Percentiles rank a stretch among this genome's conserved stretches.
phyloP scores from a whole-genome alignment of 2,329 filamentous ascomycete genomes.

The Penicillium decumbens region DNA sequence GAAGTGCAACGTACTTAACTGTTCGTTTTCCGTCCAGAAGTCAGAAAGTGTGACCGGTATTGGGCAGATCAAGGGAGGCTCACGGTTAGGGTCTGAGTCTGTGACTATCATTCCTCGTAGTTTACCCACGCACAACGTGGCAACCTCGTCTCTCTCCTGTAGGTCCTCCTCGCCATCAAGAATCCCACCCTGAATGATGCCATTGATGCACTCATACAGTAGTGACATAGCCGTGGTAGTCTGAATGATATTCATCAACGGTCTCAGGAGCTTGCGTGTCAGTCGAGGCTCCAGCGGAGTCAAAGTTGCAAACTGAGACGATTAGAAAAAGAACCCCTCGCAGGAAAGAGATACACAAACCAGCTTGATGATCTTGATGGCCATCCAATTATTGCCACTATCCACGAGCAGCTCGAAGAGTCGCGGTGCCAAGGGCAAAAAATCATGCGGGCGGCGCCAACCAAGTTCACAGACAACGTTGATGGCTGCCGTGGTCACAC shows the following conservation, averaged over 20 bases:
- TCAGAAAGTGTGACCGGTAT: conserved; percentile 3
- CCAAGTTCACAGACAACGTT: conserved; percentile 96
- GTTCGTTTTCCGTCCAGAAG: conserved; percentile 7
- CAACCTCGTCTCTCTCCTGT: conserved; percentile 83
- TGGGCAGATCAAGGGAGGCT: conserved; percentile 37
- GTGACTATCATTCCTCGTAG: conserved; percentile 89
- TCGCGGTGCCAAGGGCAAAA: conserved; percentile 82
- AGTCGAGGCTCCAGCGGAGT: conserved; percentile 88
- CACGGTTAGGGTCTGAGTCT: conserved; percentile 87
- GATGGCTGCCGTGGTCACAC: conserved; percentile 90
- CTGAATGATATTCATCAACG: conserved; percentile 85
- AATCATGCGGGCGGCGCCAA: conserved; percentile 89
- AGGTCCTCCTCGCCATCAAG: conserved; percentile 75
- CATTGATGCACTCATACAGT: conserved; percentile 96
- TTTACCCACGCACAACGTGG: conserved; percentile 85
- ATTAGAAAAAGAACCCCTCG: conserved; percentile 21
- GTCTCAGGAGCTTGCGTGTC: conserved; percentile 84
- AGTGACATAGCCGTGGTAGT: conserved; percentile 98
- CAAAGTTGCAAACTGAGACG: conserved; percentile 75
- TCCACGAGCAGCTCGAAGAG: conserved; percentile 90
- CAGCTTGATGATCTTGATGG: conserved; percentile 97
- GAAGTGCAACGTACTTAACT: conserved; percentile 95
- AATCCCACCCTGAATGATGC: conserved; percentile 94
- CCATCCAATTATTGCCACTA: conserved; percentile 98
- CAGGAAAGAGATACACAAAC: conserved; percentile 47